Evolutionary conservation across 495 filamentous ascomycete genomes (phyloP).

Genomic region (Annulohypoxylon stygium): DNA sequence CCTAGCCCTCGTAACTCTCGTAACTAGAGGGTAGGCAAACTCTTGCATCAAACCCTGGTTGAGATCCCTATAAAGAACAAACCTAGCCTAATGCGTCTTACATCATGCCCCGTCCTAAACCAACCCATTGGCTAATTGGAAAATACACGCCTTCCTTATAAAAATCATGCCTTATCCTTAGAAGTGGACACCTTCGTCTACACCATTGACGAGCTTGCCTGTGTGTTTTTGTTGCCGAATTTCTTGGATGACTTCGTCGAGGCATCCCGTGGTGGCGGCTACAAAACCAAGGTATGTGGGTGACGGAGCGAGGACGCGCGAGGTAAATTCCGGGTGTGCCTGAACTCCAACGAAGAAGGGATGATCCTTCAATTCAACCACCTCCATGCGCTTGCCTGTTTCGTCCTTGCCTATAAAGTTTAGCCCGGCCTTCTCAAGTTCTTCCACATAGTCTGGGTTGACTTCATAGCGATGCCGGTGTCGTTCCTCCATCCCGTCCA

Average conservation of each 20-base stretch:
- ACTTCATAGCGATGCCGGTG: conserved; percentile 84
- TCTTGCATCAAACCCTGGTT: neutral
- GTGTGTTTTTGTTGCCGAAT: conserved; percentile 27
- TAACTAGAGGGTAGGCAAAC: neutral
- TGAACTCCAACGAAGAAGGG: conserved; percentile 91
- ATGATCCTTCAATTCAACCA: conserved; percentile 89
- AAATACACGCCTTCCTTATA: neutral
- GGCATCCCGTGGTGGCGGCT: conserved; percentile 75
- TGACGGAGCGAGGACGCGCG: conserved; percentile 78
- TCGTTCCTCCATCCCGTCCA: conserved; percentile 69
- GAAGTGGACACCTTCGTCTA: conserved; percentile 24
- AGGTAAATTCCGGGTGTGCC: conserved; percentile 88
- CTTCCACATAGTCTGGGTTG: conserved; percentile 74
- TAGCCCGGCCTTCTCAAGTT: conserved; percentile 69
- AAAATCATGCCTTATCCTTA: conserved; percentile 13
- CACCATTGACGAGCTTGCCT: conserved; percentile 22
- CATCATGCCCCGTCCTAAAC: neutral
- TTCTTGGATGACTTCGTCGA: conserved; percentile 59
- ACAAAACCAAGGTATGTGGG: conserved; percentile 89
- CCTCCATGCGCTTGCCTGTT: conserved; percentile 87
- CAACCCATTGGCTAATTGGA: neutral
- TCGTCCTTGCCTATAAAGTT: conserved; percentile 85
- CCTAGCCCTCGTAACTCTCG: neutral
- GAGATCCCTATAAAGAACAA: neutral
- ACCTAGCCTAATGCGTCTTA: neutral